Base-by-base conservation (phyloP, 768 basidiomycete genomes). In the Mrakia blollopis region DNA sequence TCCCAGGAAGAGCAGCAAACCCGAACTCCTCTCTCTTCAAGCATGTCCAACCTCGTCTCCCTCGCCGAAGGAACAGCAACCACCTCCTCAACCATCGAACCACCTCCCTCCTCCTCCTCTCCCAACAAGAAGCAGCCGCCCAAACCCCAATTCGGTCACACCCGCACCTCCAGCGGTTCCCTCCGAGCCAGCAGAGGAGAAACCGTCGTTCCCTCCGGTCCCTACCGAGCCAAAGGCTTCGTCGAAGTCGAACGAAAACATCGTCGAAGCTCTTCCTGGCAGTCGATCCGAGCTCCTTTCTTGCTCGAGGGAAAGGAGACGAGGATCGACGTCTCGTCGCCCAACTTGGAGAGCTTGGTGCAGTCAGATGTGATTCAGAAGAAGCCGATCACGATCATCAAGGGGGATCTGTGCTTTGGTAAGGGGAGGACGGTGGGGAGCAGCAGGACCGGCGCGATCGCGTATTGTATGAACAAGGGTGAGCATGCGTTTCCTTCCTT, bases 381-480 rank as follows among this genome's bases (percentile, higher is more conserved):
- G 25, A 37, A 60, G 39, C 71, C 76, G 28, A 73, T 77, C 52
- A 73, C 44, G 10, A 61, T 77, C 62, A 72, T 77, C 47, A 60
- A 44, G 11, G 44, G 39, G 30, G 71, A 72, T 28, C 39, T 72
- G 32, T 8, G 61, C 47, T 73, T 62, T 30, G 18, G 32, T 4
- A 30, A 71, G 2, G 76, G 76, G 1, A 25, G 65, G 10, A 77
- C 76, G 13, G 76, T 77, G 8, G 76, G 62, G 21, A 50, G 44
- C 25, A 37, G 35, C 16, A 39, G 37, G 65, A 21, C 37, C 7
- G 47, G 68, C n/a, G 62, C 47, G 28, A 77, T 77, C 47, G 37
- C 72, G 14, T 77, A 77, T 63, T 61, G 60, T 8, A 72, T 77
- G 76, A 77, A 77, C 37, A 76, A 76, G 69, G 75, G 74, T 74